phyloP scores from a whole-genome alignment of 768 basidiomycete genomes.

The Boletus rex-veris region DNA sequence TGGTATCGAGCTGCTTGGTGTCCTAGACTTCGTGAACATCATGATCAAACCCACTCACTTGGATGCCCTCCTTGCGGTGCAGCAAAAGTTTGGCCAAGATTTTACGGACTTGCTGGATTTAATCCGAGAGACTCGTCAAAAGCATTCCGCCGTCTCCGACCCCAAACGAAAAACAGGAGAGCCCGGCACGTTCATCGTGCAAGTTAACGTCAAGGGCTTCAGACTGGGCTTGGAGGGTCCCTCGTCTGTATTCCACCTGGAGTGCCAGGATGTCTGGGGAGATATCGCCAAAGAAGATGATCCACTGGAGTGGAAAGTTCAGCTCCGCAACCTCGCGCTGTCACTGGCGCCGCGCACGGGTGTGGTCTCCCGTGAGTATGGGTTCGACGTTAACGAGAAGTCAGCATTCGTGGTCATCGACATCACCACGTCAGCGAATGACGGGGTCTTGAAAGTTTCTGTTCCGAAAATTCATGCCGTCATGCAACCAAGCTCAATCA shows the following conservation, averaged over 20 bases:
- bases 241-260: constrained; percentile 69
- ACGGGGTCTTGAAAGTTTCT: constrained; percentile 43
- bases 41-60: constrained; percentile 79
- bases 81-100: constrained; percentile 87
- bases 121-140: constrained; percentile 55
- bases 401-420: constrained; percentile 87
- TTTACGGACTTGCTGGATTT: constrained; percentile 75
- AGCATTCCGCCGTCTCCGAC: constrained; percentile 13
- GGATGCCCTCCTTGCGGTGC: constrained; percentile 79
- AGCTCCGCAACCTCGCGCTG: constrained; percentile 72
- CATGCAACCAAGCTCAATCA: constrained; percentile 91
- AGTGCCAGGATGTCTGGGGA: constrained; percentile 72
- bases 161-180: constrained; percentile 14
- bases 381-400: constrained; percentile 57
- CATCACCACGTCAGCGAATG: constrained; percentile 45
- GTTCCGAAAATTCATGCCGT: constrained; percentile 85
- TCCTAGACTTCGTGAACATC: constrained; percentile 67
- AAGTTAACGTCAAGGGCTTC: constrained; percentile 74
- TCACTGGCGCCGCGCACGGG: constrained; percentile 68
- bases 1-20: constrained; percentile 48
- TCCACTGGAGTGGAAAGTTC: constrained; percentile 61
- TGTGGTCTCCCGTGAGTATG: constrained; percentile 31
- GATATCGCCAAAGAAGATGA: constrained; percentile 44
- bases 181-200: constrained; percentile 41
- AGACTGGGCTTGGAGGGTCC: constrained; percentile 73